Conservation (phyloP, 202 grass and related monocot species). For the Musa balbisiana region DNA sequence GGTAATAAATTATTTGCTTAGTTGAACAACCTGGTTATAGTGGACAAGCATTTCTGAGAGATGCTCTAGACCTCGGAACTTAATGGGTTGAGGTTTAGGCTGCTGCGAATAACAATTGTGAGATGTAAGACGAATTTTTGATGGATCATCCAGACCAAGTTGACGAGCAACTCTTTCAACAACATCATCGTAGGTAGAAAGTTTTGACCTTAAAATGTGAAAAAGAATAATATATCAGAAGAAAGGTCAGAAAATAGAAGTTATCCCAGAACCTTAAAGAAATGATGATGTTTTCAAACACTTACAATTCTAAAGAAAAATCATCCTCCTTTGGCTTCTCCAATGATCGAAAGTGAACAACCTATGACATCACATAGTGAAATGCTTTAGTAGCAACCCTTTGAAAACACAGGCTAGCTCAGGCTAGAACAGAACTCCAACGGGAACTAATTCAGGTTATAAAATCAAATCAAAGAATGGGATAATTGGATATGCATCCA, state of each 20-base stretch:
- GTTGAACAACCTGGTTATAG: constrained; percentile 78
- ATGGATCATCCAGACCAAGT: constrained; percentile 75
- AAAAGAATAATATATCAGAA: constrained; percentile 10
- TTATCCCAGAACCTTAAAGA: neutral
- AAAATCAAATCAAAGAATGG: neutral
- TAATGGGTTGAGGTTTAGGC: constrained; percentile 97
- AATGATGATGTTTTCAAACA: constrained; percentile 3
- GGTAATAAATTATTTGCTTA: neutral
- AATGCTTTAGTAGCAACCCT: constrained; percentile 11
- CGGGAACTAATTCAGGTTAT: neutral
- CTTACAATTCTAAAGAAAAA: constrained; percentile 92
- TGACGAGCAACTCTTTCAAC: constrained; percentile 93
- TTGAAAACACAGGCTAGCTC: neutral
- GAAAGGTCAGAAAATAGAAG: neutral
- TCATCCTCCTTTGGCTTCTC: constrained; percentile 97
- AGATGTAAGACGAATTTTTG: constrained; percentile 97
- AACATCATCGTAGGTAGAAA: constrained; percentile 86
- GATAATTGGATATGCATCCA: too few species aligned
- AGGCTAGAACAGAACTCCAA: constrained; percentile 3
- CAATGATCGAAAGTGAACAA: constrained; percentile 83
- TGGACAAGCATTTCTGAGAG: constrained; percentile 91
- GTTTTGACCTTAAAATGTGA: constrained; percentile 63
- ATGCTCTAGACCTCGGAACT: constrained; percentile 76
- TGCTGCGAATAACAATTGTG: constrained; percentile 99
- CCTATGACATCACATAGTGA: constrained; percentile 26